Evolutionary conservation across 352 stramenopile species (phyloP), one percentile per base, ranked within the genome.

Genomic region (Phytophthora brassicae): DNA sequence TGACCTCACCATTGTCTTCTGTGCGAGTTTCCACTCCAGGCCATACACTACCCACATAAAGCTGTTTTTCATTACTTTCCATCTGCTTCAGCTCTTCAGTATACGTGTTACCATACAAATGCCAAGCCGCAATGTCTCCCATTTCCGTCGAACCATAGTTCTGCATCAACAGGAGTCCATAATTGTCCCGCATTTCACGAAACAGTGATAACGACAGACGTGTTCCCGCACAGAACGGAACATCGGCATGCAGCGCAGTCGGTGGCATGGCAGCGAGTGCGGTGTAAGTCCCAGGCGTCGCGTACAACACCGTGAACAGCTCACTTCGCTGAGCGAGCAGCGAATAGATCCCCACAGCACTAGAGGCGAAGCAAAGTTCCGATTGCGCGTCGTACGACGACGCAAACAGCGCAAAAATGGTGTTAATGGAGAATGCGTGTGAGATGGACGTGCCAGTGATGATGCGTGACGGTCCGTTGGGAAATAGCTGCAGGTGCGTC

Each of bases 121-220:
- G 54, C 82, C 81, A 92, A 42, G 81, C 81, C 0, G 85, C 81
- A 44, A 94, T 96, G 53, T 89, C 70, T 13, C 84, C 87, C 42
- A 80, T 92, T 59, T 96, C 87, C 20, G 84, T 96, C 26, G 87
- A 90, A 0, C 87, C 87, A 49, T 96, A 96, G 67, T 94, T 96
- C 48, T 96, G 87, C 71, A 93, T 86, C 46, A 96, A 29, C 14
- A 54, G 43, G 19, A 94, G 60, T n/a, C 84, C 84, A 44, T 77
- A 94, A 14, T 86, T 60, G 29, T 76, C 56, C 5, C 61, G 55
- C 31, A 90, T 84, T 36, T 64, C 74, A 28, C 68, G 31, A 44
- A 90, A 89, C 17, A 96, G 63, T 42, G 75, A 50, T 6, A 68
- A 43, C 5, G 78, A 72, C n/a, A 96, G 65, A 9, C 73, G 72